Base-by-base conservation (phyloP, 148 eudicot species). In the Fallopia convolvulus region DNA sequence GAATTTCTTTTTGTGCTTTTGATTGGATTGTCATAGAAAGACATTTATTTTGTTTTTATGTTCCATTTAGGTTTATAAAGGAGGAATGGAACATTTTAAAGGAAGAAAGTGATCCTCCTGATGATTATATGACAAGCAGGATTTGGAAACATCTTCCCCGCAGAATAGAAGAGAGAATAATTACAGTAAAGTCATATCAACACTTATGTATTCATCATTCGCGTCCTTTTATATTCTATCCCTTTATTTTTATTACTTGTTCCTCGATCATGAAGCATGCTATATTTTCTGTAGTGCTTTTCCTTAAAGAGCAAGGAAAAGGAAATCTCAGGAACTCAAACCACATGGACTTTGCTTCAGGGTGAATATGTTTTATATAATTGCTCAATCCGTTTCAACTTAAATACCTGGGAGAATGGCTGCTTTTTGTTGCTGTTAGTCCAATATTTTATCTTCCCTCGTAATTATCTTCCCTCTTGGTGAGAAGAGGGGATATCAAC, bases 51-150 rank as follows among this genome's bases (percentile, higher is more conserved):
- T 75, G 66, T 77, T 26, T 17, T 80, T 9, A 73, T 53, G 47
- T 66, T 83, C 32, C 79, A 12, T 83, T 77, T 87, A 93, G 98
- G 68, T 89, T 93, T 77, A 79, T 93, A 63, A 83, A 15, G 77
- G 84, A 86, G 77, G 98, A 91, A 85, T 88, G 93, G 97, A 78
- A 81, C 32, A 82, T 74, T 84, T 74, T 91, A n/a, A 85, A 81
- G 30, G 73, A 84, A 79, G 83, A 76, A 80, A 84, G 44, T 65
- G 78, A 60, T 52, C 79, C 79, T 79, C 81, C 56, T 55, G 82
- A 80, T 60, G 81, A 75, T 74, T 87, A 87, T 44, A 82, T 91
- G 26, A 60, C 81, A 44, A 83, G 86, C 42, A 79, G 75, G 75
- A 83, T 87, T 75, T 87, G 89, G 96, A 73, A 82, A 68, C 8